Conservation (phyloP, 192 early-diverging fungal species). For the Neocallimastix lanati region DNA sequence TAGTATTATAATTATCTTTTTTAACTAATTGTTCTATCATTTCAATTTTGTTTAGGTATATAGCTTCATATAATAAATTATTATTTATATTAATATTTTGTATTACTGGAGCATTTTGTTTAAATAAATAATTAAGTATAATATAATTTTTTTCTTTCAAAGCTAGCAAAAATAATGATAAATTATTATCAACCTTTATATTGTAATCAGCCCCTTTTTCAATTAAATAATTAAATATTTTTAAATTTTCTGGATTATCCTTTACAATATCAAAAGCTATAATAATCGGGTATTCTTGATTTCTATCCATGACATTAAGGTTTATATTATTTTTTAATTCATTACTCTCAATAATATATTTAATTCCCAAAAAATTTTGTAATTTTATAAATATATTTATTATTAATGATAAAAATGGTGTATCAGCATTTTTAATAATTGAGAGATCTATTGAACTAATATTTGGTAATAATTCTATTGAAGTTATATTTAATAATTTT, state of each 20-base stretch:
- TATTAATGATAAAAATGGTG: background rate
- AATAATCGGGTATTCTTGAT: background rate
- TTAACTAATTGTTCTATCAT: background rate
- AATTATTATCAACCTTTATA: background rate
- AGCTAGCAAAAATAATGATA: background rate
- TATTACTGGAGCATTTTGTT: background rate
- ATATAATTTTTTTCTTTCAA: background rate
- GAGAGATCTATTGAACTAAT: background rate
- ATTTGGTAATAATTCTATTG: background rate
- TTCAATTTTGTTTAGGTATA: background rate
- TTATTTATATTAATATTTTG: background rate
- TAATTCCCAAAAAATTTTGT: background rate
- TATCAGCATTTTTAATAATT: background rate
- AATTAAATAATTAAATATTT: background rate
- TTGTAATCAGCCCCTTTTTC: background rate
- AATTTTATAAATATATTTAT: background rate
- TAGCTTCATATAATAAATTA: background rate
- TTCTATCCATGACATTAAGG: background rate
- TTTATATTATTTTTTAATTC: background rate
- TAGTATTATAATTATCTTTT: too few species aligned
- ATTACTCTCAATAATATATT: background rate
- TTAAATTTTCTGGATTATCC: too few species aligned
- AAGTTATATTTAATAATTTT: background rate
- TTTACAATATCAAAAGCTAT: background rate
- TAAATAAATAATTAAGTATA: background rate